Percentiles rank a stretch among this genome's conserved stretches.
Evolutionary conservation across 805 yeast species (phyloP).

Genomic region (Pichia rugopelliculosa): DNA sequence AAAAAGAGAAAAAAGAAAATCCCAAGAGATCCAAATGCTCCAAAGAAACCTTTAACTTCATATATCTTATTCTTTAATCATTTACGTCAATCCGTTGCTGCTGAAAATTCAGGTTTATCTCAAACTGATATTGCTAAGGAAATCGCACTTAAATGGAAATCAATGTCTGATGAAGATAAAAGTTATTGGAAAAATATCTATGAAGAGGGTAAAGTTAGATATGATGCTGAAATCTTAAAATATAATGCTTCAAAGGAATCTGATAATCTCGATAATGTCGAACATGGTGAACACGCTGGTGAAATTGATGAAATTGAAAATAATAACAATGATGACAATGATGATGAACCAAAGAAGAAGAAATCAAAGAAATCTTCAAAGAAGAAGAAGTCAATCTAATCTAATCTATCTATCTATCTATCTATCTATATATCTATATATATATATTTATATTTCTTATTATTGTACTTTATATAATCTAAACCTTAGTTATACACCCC

Average conservation of each 20-base stretch:
- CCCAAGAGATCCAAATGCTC: constrained; percentile 79
- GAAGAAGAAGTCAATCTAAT: constrained; percentile 1
- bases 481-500: too few relatives aligned
- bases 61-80: constrained; percentile 74
- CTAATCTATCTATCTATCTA: too few relatives aligned
- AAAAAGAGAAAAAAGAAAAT: background rate
- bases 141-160: constrained; percentile 75
- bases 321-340: background rate
- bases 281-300: background rate
- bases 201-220: constrained; percentile 36
- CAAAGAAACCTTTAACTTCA: constrained; percentile 88
- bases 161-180: constrained; percentile 61
- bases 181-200: constrained; percentile 61
- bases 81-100: constrained; percentile 62
- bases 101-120: constrained; percentile 63
- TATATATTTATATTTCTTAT: too few relatives aligned
- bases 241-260: constrained; percentile 15
- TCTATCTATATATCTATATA: too few relatives aligned
- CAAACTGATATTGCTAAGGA: constrained; percentile 74
- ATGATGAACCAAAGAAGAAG: constrained; percentile 39
- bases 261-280: too few relatives aligned
- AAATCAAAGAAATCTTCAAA: constrained; percentile 32
- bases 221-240: constrained; percentile 26
- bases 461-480: too few relatives aligned
- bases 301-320: background rate